A percentile compares a stretch with the other conserved stretches of the same genome.
phyloP scores from a whole-genome alignment of 2,329 filamentous ascomycete species.

The Hypoxylon sp. region DNA sequence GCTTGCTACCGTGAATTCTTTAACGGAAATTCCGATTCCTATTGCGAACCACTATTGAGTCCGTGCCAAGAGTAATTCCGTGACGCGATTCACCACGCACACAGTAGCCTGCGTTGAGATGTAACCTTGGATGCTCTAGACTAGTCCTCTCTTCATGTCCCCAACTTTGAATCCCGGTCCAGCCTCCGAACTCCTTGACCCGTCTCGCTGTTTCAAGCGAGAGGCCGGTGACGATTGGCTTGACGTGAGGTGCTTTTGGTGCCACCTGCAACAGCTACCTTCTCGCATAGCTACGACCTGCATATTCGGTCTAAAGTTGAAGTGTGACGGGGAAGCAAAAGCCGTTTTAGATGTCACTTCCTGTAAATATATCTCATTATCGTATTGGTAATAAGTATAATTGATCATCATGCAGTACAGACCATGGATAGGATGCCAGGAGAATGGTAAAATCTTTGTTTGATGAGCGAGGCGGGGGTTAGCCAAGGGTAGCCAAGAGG shows the following conservation, averaged over 20 bases:
- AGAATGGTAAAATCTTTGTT: constrained; percentile 25
- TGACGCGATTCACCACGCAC: constrained; percentile 44
- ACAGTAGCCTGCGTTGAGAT: constrained; percentile 42
- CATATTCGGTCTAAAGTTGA: constrained; percentile 30
- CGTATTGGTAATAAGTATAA: constrained; percentile 28
- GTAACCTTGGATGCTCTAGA: constrained; percentile 43
- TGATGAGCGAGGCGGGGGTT: constrained; percentile 24
- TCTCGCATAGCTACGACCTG: constrained; percentile 18
- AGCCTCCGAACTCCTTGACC: constrained; percentile 32
- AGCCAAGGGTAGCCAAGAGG: constrained; percentile 19
- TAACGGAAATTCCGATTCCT: constrained; percentile 31
- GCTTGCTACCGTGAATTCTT: constrained; percentile 14
- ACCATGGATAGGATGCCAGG: constrained; percentile 14
- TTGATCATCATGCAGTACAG: constrained; percentile 37
- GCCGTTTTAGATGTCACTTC: constrained; percentile 24
- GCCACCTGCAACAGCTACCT: constrained; percentile 10
- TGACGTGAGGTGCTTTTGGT: constrained; percentile 39
- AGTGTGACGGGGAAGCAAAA: constrained; percentile 36
- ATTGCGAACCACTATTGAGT: constrained; percentile 34
- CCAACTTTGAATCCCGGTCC: constrained; percentile 24
- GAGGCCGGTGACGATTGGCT: constrained; percentile 37
- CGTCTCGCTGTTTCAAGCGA: constrained; percentile 28
- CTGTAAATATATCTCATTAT: constrained; percentile 20
- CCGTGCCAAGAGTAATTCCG: constrained; percentile 43
- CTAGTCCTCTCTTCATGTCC: constrained; percentile 28